Evolutionary conservation across 768 basidiomycete species (phyloP), one percentile per base, ranked within the genome.

Genomic region (Tremella yokohamensis): DNA sequence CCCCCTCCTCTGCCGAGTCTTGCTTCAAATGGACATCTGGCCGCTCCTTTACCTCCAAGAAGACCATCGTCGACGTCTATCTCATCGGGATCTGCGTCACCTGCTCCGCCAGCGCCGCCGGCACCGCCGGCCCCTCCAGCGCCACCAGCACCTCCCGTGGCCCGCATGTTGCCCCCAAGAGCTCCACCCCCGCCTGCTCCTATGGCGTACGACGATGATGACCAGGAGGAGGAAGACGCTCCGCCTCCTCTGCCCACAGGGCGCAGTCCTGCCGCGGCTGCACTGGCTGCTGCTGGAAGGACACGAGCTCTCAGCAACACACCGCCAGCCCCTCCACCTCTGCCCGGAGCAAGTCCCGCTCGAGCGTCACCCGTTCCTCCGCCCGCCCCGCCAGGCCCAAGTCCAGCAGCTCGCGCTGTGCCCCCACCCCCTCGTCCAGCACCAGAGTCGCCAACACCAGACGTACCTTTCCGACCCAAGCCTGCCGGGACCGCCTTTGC

Each of bases 401-500:
- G 57, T 42, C 60, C 60, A 37, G 60, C 62, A 13, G 49, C 29
- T 15, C 59, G 52, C 3, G 52, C 52, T 18, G 29, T 40, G 3
- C 65, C 62, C 18, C 64, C 64, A 9, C 65, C 65, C 12, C 58
- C 58, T 15, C 52, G 51, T 12, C 58, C 59, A n/a, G 55, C 53
- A 49, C 60, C 56, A n/a, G 53, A 50, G 20, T 40, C 56, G 8
- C 34, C 39, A 19, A 50, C 34, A n/a, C 56, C 50, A 8, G 38
- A 53, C 47, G 29, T 34, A 34, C 60, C 61, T 0, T 56, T 54
- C 54, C 51, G 55, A 37, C 69, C 68, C 9, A 52, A 61, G 9
- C 66, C 68, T n/a, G 49, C 58, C 24, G 69, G 65, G 11, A 69
- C 72, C 8, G 51, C 61, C 4, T 70, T 71, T 51, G 62, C 70